Evolutionary conservation across 495 filamentous ascomycete species (phyloP).

Genomic region (Neurospora africana): DNA sequence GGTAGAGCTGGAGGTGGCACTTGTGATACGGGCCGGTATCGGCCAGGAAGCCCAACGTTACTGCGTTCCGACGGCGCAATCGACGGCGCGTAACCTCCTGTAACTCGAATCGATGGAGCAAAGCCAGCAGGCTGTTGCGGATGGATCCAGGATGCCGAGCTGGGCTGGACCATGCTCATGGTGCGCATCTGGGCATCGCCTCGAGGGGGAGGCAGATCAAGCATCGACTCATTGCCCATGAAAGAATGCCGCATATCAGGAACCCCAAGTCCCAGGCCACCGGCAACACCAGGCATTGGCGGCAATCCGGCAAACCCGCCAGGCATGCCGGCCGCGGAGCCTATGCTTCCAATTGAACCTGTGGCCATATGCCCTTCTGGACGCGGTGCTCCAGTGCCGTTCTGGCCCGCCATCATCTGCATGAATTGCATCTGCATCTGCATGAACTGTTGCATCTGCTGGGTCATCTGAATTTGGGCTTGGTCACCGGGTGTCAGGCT

Average conservation of each 20-base stretch:
- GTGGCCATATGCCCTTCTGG: slow-evolving; percentile 26
- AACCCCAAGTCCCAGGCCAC: slow-evolving; percentile 3
- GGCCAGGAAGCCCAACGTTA: slow-evolving; percentile 77
- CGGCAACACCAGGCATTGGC: slow-evolving; percentile 8
- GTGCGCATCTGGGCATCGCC: slow-evolving; percentile 41
- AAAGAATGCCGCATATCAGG: slow-evolving; percentile 35
- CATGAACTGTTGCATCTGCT: slow-evolving; percentile 85
- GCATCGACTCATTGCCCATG: slow-evolving; percentile 27
- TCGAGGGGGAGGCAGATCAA: slow-evolving; percentile 26
- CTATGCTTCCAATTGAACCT: slow-evolving; percentile 23
- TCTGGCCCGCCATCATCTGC: slow-evolving; percentile 56
- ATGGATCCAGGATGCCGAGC: slow-evolving; percentile 42
- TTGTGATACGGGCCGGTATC: slow-evolving; percentile 86
- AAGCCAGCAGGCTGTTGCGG: slow-evolving; percentile 26
- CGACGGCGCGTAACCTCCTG: slow-evolving; percentile 44
- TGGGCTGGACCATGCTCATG: slow-evolving; percentile 75
- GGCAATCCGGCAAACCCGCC: slow-evolving; percentile 10
- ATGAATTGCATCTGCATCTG: slow-evolving; percentile 92
- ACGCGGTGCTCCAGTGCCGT: slow-evolving; percentile 20
- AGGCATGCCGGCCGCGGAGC: slow-evolving; percentile 4
- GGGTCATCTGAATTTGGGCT: slow-evolving; percentile 71
- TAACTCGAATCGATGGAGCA: slow-evolving; percentile 36
- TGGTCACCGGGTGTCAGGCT: slow-evolving; percentile 54
- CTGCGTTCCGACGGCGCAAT: slow-evolving; percentile 93
- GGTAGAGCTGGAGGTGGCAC: slow-evolving; percentile 23